These are phyloP conservation scores for Thalassiosira hispida DNA, from an alignment of 352 stramenopile species.

Conservation along the genomic window DNA sequence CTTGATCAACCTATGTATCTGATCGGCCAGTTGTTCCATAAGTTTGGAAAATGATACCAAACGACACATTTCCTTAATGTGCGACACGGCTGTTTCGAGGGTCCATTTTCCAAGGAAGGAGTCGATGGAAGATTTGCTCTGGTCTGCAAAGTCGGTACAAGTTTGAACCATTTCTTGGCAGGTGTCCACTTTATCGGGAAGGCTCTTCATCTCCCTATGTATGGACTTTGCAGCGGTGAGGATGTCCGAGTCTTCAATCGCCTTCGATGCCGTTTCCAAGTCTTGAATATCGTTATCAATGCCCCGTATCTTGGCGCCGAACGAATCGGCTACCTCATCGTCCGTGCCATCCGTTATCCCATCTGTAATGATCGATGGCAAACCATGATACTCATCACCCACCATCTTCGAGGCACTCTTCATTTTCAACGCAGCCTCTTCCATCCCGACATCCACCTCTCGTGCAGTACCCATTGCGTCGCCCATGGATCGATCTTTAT, in stretches of 20 bases:
- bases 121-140: constrained; percentile 25
- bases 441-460: constrained; percentile 22
- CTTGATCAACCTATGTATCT: constrained; percentile 28
- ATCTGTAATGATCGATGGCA: constrained; percentile 38
- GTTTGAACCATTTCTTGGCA: constrained; percentile 31
- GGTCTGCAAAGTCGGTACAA: constrained; percentile 25
- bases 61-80: constrained; percentile 33
- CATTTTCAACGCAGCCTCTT: constrained; percentile 22
- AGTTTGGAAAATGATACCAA: constrained; percentile 22
- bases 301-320: background rate
- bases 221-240: constrained; percentile 21
- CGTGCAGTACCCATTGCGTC: constrained; percentile 22
- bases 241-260: constrained; percentile 22
- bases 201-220: constrained; percentile 11
- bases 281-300: constrained; percentile 24
- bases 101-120: constrained; percentile 43
- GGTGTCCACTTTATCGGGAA: constrained; percentile 30
- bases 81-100: constrained; percentile 22
- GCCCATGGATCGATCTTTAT: constrained; percentile 2
- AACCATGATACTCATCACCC: constrained; percentile 25
- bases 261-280: constrained; percentile 15
- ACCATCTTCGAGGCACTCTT: constrained; percentile 15
- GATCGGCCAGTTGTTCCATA: constrained; percentile 19
- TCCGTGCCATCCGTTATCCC: constrained; percentile 22
- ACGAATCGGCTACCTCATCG: constrained; percentile 6